Evolutionary conservation across 768 basidiomycete species (phyloP).

Genomic region (Leccinum uliginosum): DNA sequence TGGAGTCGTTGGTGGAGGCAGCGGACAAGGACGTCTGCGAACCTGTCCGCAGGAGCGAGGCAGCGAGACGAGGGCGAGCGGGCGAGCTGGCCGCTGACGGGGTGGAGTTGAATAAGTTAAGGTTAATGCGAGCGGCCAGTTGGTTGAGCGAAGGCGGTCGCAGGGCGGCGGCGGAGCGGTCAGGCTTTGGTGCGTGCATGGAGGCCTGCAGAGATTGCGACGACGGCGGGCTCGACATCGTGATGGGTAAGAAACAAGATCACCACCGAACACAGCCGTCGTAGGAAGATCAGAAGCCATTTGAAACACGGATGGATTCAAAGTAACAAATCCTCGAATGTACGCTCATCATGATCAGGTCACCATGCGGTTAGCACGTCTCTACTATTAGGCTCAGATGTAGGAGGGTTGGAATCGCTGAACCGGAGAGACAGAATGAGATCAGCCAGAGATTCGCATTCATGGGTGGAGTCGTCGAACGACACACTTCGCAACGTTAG

Average conservation of each 20-base stretch:
- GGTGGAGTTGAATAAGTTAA: conserved; percentile 29
- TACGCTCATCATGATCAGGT: too few relatives aligned
- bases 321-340: not conserved
- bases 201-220: conserved; percentile 28
- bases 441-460: too few relatives aligned
- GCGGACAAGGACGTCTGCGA: conserved; percentile 52
- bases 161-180: conserved; percentile 28
- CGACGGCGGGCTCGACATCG: conserved; percentile 31
- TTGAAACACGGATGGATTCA: not conserved
- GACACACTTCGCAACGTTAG: not conserved
- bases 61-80: conserved; percentile 66
- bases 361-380: not conserved
- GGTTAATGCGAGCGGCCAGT: conserved; percentile 72
- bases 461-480: too few relatives aligned
- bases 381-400: not conserved
- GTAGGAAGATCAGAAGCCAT: not conserved
- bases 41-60: conserved; percentile 62
- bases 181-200: conserved; percentile 35
- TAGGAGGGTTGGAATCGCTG: not conserved
- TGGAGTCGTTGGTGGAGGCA: conserved; percentile 51
- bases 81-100: conserved; percentile 28
- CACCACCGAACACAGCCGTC: not conserved
- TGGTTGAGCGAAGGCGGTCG: conserved; percentile 77
- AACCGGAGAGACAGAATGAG: not conserved
- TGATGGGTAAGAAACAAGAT: conserved; percentile 14